These are phyloP conservation scores for Telopea speciosissima DNA, from an alignment of 177 flowering plant species.

Conservation along the genomic window DNA sequence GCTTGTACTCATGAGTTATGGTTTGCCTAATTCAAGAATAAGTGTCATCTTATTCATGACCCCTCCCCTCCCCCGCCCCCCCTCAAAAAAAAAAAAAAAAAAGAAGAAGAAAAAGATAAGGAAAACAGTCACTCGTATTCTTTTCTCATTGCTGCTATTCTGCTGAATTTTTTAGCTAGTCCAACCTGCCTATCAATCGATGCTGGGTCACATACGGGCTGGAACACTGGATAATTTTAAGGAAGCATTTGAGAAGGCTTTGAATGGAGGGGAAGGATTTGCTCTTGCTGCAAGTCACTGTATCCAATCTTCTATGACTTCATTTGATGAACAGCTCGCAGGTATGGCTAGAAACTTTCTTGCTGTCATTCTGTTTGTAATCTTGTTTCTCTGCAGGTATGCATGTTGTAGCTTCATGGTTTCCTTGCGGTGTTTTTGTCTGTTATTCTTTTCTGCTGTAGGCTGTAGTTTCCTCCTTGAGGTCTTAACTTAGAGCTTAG, in stretches of 20 bases:
- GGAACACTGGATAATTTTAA: constrained; percentile 65
- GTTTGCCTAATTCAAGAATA: neutral
- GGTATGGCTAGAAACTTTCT: constrained; percentile 34
- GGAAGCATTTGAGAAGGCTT: constrained; percentile 71
- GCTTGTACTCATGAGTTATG: neutral
- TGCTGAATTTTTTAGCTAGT: constrained; percentile 48
- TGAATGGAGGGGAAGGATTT: constrained; percentile 70
- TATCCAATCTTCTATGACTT: constrained; percentile 37
- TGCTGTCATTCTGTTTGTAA: neutral
- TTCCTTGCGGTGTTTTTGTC: neutral
- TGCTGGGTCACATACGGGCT: constrained; percentile 77
- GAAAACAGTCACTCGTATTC: neutral
- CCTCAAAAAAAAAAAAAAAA: too few relatives aligned
- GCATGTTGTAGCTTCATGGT: neutral
- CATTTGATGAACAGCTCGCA: constrained; percentile 69
- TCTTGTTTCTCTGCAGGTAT: neutral
- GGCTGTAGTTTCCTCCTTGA: neutral
- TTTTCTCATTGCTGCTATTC: constrained; percentile 10
- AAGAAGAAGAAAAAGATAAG: too few relatives aligned
- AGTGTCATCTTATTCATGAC: neutral
- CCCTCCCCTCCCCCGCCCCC: too few relatives aligned
- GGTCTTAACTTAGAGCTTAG: neutral
- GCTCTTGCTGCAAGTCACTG: constrained; percentile 63
- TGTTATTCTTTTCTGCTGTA: neutral
- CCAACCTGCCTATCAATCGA: constrained; percentile 72